Percentiles rank a stretch among this genome's conserved stretches.
Evolutionary conservation across 1,284 basidiomycete species (phyloP).

Genomic region (Moesziomyces sp.): DNA sequence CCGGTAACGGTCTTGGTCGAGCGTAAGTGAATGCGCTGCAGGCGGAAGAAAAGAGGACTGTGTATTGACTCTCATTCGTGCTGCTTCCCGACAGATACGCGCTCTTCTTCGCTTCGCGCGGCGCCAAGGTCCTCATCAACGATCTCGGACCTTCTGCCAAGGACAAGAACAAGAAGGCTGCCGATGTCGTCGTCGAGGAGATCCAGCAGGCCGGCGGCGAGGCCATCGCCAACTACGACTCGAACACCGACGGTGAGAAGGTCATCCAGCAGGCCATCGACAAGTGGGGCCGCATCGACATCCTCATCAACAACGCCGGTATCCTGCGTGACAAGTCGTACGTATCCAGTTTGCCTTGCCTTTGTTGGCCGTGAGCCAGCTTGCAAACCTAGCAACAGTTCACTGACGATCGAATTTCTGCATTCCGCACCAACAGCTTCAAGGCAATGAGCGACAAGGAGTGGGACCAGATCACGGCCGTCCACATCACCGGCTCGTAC

Average conservation of each 20-base stretch:
- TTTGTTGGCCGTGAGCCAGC: background rate
- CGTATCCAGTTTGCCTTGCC: background rate
- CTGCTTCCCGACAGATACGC: slow-evolving; percentile 77
- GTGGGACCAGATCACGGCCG: slow-evolving; percentile 75
- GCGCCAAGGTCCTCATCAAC: slow-evolving; percentile 79
- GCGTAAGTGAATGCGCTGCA: slow-evolving; percentile 75
- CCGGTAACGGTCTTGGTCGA: slow-evolving; percentile 91
- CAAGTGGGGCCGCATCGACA: slow-evolving; percentile 80
- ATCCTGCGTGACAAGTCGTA: slow-evolving; percentile 77
- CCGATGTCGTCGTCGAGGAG: slow-evolving; percentile 91
- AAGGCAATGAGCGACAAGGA: slow-evolving; percentile 69
- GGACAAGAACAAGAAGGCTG: slow-evolving; percentile 88
- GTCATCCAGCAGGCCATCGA: slow-evolving; percentile 89
- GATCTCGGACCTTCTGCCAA: slow-evolving; percentile 74
- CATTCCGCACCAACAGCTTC: slow-evolving; percentile 54
- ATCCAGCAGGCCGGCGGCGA: slow-evolving; percentile 78
- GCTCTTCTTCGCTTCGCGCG: slow-evolving; percentile 85
- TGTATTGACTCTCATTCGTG: background rate
- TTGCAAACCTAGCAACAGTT: background rate
- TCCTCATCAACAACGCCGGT: slow-evolving; percentile 90
- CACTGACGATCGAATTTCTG: background rate
- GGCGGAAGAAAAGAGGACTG: slow-evolving; percentile 74
- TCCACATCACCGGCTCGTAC: slow-evolving; percentile 94
- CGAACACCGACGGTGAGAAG: slow-evolving; percentile 86
- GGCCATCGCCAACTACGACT: slow-evolving; percentile 80